A percentile compares a stretch with the other conserved stretches of the same genome.
phyloP scores from a whole-genome alignment of 805 yeast species.

The Pichia kluyveri region DNA sequence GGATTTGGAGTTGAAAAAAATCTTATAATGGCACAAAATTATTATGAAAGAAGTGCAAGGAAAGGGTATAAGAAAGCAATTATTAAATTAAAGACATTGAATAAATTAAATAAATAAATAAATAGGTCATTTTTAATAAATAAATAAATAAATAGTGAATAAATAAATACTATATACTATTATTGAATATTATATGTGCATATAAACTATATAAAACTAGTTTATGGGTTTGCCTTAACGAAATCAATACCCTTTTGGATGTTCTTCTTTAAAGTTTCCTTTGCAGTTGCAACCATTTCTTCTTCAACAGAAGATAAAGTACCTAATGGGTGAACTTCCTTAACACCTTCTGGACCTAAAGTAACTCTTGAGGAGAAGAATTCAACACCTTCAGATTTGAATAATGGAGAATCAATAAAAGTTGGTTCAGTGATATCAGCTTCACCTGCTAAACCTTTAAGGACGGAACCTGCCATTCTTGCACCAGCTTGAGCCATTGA shows the following conservation, averaged over 20 bases:
- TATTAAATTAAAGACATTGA: constrained; percentile 24
- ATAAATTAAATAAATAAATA: neutral
- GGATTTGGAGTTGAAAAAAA: constrained; percentile 50
- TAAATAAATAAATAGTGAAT: constrained; percentile 1
- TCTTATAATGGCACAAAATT: constrained; percentile 34
- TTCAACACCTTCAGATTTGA: constrained; percentile 82
- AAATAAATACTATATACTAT: neutral
- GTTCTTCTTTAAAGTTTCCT: constrained; percentile 85
- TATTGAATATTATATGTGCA: neutral
- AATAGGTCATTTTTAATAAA: neutral
- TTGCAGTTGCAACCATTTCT: constrained; percentile 71
- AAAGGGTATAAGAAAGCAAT: constrained; percentile 53
- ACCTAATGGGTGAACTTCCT: constrained; percentile 73
- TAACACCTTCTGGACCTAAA: constrained; percentile 86
- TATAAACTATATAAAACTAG: neutral
- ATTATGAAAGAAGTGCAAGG: constrained; percentile 53
- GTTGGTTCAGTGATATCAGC: constrained; percentile 42
- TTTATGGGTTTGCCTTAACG: constrained; percentile 61
- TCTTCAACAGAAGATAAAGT: constrained; percentile 69
- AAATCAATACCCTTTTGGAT: constrained; percentile 90
- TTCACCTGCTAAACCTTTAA: constrained; percentile 45
- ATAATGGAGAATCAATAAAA: constrained; percentile 66
- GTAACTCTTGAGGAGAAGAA: constrained; percentile 95
- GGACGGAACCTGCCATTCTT: constrained; percentile 58
- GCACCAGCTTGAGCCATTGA: constrained; percentile 86